A percentile compares a stretch with the other conserved stretches of the same genome.
Conservation (phyloP, 2,329 filamentous ascomycete species). For the Beauveria rudraprayagi region DNA sequence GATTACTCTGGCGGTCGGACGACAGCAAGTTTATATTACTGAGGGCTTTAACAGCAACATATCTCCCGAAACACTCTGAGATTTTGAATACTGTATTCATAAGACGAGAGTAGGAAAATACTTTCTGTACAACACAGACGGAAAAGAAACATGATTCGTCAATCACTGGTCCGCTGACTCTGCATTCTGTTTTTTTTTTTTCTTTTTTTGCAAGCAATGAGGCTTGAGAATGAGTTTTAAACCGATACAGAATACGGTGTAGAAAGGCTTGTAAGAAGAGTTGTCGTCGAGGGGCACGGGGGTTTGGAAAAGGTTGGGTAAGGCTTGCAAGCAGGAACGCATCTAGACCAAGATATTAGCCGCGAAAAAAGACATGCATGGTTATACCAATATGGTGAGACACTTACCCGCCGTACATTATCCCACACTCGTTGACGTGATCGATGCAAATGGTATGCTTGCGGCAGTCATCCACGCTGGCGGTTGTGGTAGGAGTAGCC, state of each 20-base stretch:
- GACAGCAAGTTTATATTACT: conserved; percentile 32
- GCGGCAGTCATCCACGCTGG: background rate
- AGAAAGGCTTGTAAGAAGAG: background rate
- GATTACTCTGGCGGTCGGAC: conserved; percentile 27
- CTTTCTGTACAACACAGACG: background rate
- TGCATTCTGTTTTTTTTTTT: no score
- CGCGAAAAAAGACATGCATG: background rate
- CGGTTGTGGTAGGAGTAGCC: background rate
- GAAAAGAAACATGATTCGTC: background rate
- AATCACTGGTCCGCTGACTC: background rate
- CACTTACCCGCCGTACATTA: conserved; percentile 19
- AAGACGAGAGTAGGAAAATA: background rate
- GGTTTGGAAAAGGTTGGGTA: conserved; percentile 14
- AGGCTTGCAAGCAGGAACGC: conserved; percentile 8
- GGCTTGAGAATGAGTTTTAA: no score
- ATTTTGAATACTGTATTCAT: background rate
- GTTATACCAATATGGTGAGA: background rate
- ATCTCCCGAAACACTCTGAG: no score
- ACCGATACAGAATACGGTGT: no score
- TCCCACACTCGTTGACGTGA: conserved; percentile 18
- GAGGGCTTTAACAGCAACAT: background rate
- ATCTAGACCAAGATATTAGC: conserved; percentile 14
- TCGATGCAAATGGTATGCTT: conserved; percentile 17
- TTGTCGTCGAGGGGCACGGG: conserved; percentile 11
- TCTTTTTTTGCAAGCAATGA: no score